A percentile compares a stretch with the other conserved stretches of the same genome.
These are phyloP conservation scores for Cercophora scortea DNA, from an alignment of 495 filamentous ascomycete species.

Conservation along the genomic window DNA sequence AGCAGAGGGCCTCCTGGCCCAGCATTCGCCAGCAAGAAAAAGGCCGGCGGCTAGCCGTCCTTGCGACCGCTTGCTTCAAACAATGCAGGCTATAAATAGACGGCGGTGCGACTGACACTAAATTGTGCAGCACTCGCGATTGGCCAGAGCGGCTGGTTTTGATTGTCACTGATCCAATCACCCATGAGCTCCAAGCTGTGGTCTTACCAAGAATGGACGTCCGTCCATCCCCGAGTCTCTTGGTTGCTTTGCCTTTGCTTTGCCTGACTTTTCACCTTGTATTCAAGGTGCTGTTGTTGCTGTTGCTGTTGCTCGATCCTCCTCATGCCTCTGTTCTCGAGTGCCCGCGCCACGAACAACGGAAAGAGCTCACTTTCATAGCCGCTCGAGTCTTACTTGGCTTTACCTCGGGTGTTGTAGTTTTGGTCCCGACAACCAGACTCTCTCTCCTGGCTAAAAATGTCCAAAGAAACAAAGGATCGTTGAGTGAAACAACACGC, in stretches of 20 bases:
- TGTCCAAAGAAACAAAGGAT: no score
- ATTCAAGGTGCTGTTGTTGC: no score
- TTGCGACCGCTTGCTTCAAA: slow-evolving; percentile 21
- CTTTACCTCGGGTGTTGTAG: no score
- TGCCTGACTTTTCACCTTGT: no score
- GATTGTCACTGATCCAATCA: slow-evolving; percentile 7
- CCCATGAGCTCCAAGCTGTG: not conserved
- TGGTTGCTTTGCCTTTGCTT: not conserved
- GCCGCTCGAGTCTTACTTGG: no score
- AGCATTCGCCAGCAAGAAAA: slow-evolving; percentile 3
- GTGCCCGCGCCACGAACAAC: no score
- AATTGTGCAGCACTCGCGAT: slow-evolving; percentile 16
- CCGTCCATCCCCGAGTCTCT: not conserved
- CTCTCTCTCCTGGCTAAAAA: no score
- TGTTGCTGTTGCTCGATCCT: no score
- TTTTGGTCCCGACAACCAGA: no score
- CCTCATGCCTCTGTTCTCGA: no score
- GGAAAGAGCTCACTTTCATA: no score
- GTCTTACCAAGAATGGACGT: slow-evolving; percentile 7
- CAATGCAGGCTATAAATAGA: slow-evolving; percentile 26
- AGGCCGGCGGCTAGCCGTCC: slow-evolving; percentile 22
- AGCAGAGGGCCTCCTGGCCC: not conserved
- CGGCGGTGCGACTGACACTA: slow-evolving; percentile 16
- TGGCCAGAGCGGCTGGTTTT: slow-evolving; percentile 6
- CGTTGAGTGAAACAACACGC: no score